Conservation (phyloP, 192 early-diverging fungal genomes). For the Spizellomyces sp. region DNA sequence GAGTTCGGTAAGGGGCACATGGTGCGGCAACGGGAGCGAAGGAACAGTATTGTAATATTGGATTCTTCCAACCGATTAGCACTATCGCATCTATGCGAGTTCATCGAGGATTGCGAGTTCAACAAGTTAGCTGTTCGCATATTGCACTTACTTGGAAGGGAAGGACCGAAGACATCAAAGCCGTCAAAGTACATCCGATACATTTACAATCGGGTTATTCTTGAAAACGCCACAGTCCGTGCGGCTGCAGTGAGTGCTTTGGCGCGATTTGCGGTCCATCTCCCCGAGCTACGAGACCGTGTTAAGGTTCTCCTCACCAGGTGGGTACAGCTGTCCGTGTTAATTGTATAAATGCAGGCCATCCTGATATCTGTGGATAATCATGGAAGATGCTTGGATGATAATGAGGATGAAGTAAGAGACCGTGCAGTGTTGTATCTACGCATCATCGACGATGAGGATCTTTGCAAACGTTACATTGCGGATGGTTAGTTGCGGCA, state of each 20-base stretch:
- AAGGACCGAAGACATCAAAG: slow-evolving; percentile 88
- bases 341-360: neutral
- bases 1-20: slow-evolving; percentile 66
- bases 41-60: slow-evolving; percentile 4
- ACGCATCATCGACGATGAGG: slow-evolving; percentile 71
- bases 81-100: slow-evolving; percentile 95
- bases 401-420: slow-evolving; percentile 97
- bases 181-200: slow-evolving; percentile 98
- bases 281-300: slow-evolving; percentile 70
- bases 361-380: neutral
- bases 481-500: slow-evolving; percentile 63
- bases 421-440: slow-evolving; percentile 92
- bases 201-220: slow-evolving; percentile 98
- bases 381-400: slow-evolving; percentile 83
- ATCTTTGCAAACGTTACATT: slow-evolving; percentile 68
- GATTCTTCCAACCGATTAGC: slow-evolving; percentile 45
- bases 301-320: slow-evolving; percentile 76
- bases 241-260: slow-evolving; percentile 95
- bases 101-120: slow-evolving; percentile 99
- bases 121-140: slow-evolving; percentile 98
- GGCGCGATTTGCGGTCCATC: slow-evolving; percentile 88
- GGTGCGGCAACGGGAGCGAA: neutral
- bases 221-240: slow-evolving; percentile 94
- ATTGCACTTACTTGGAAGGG: slow-evolving; percentile 89
- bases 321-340: slow-evolving; percentile 32